Evolutionary conservation across 345 rosid species (phyloP).

Genomic region (Eucalyptus caleyi): DNA sequence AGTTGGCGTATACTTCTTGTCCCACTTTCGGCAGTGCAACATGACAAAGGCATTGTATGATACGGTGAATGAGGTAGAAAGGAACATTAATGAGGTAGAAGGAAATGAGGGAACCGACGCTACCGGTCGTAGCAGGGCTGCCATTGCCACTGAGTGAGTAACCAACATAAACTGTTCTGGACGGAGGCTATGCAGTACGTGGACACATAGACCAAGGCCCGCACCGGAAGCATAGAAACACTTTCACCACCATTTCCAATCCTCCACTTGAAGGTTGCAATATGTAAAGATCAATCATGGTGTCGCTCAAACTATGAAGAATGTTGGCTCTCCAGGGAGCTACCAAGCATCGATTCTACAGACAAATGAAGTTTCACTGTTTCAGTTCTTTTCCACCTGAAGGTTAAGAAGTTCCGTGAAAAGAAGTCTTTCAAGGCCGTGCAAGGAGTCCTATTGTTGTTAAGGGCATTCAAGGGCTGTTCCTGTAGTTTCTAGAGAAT

Average conservation of each 20-base stretch:
- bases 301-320: constrained; percentile 19
- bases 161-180: background rate
- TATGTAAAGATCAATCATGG: background rate
- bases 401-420: constrained; percentile 40
- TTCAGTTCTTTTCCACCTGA: constrained; percentile 27
- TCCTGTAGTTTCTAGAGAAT: background rate
- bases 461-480: background rate
- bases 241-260: background rate
- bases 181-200: background rate
- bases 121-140: background rate
- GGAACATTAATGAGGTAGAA: background rate
- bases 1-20: background rate
- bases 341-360: constrained; percentile 24
- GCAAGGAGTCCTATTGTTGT: background rate
- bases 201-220: background rate
- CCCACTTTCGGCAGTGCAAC: background rate
- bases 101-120: background rate
- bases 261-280: background rate
- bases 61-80: background rate
- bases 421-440: constrained; percentile 42
- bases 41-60: background rate
- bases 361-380: constrained; percentile 44
- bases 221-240: background rate
- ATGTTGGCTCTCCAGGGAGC: constrained; percentile 52
- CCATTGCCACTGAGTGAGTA: background rate